These are phyloP conservation scores for Camellia oleifera DNA, from an alignment of 179 eudicot species.

Conservation along the genomic window DNA sequence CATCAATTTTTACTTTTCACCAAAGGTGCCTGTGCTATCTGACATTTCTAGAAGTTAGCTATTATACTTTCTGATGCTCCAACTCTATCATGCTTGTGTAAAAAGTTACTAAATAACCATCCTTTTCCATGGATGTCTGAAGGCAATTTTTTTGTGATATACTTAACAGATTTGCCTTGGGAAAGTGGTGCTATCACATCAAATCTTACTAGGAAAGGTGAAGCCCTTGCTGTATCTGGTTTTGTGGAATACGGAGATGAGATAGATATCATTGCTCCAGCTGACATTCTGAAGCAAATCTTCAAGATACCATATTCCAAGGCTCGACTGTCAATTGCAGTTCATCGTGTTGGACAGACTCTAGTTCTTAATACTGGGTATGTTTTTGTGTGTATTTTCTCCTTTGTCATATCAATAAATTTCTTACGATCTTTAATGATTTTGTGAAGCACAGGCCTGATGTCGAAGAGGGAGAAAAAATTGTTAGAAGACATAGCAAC, in stretches of 20 bases:
- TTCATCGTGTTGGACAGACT: slow-evolving; percentile 88
- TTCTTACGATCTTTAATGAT: slow-evolving; percentile 2
- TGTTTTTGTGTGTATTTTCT: slow-evolving; percentile 18
- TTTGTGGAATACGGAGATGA: slow-evolving; percentile 86
- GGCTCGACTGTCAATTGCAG: slow-evolving; percentile 84
- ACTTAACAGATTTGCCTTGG: slow-evolving; percentile 64
- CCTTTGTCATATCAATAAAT: neutral
- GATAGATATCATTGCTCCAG: slow-evolving; percentile 93
- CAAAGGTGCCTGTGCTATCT: neutral
- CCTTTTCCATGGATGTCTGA: neutral
- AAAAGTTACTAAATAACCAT: neutral
- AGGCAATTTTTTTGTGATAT: slow-evolving; percentile 7
- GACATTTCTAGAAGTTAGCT: neutral
- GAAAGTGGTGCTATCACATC: slow-evolving; percentile 53
- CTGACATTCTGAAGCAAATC: slow-evolving; percentile 89
- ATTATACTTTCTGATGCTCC: too few relatives aligned
- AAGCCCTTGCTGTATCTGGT: slow-evolving; percentile 94
- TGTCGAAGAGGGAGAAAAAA: slow-evolving; percentile 85
- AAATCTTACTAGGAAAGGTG: slow-evolving; percentile 79
- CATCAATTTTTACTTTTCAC: too few relatives aligned
- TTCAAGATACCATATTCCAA: slow-evolving; percentile 95
- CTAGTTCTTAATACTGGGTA: slow-evolving; percentile 88
- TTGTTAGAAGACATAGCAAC: slow-evolving; percentile 62
- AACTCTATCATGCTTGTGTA: neutral
- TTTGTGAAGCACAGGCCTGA: slow-evolving; percentile 64